Evolutionary conservation across 441 rosid species (phyloP).

Genomic region (Eruca vesicaria): DNA sequence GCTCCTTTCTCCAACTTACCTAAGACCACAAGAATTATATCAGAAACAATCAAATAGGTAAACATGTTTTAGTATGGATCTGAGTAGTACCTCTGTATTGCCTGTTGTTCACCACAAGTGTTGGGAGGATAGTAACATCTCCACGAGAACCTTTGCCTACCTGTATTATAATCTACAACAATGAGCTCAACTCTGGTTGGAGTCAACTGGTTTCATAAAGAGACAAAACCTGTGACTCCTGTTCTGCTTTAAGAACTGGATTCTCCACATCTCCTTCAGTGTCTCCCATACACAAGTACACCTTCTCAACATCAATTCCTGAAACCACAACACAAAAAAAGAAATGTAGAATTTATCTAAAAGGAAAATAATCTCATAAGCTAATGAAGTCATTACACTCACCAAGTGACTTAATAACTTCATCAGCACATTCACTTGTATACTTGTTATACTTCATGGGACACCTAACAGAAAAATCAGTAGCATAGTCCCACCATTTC

Average conservation of each 20-base stretch:
- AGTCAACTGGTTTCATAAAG: background rate
- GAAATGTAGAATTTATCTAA: background rate
- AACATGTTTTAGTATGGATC: background rate
- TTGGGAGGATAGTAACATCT: slow-evolving; percentile 11
- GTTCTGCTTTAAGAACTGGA: background rate
- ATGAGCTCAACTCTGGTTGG: background rate
- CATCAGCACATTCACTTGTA: slow-evolving; percentile 1
- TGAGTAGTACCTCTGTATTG: slow-evolving; percentile 7
- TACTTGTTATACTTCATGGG: slow-evolving; percentile 6
- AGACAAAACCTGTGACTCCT: slow-evolving; percentile 7
- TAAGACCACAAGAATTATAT: background rate
- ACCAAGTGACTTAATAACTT: slow-evolving; percentile 14
- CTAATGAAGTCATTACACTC: background rate
- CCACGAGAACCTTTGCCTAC: slow-evolving; percentile 10
- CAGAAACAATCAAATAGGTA: background rate
- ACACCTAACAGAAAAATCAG: slow-evolving; percentile 4
- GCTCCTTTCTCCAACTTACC: slow-evolving; percentile 15
- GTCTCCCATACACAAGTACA: background rate
- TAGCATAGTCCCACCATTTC: slow-evolving; percentile 11
- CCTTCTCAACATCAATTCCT: slow-evolving; percentile 5
- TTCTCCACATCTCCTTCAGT: slow-evolving; percentile 5
- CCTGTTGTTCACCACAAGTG: slow-evolving; percentile 12
- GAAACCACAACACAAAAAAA: background rate
- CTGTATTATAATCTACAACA: background rate
- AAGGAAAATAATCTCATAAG: background rate